A percentile compares a stretch with the other conserved stretches of the same genome.
phyloP scores from a whole-genome alignment of 495 filamentous ascomycete genomes.

The Neurospora sp. region DNA sequence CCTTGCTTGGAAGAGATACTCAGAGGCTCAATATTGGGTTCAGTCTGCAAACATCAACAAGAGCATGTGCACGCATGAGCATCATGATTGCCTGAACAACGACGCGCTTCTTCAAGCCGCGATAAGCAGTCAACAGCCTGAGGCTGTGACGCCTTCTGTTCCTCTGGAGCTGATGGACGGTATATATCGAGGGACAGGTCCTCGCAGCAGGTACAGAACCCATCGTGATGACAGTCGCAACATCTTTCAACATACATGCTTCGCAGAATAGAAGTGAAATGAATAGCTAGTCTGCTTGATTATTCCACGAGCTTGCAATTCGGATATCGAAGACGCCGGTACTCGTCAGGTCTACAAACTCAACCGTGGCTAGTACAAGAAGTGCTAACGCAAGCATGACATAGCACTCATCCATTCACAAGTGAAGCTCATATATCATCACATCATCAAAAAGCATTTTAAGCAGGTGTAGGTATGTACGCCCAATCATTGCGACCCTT shows the following conservation, averaged over 20 bases:
- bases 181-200: background rate
- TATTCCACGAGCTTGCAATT: background rate
- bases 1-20: background rate
- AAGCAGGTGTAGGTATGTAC: conserved; percentile 26
- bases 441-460: background rate
- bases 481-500: conserved; percentile 47
- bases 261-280: background rate
- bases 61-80: background rate
- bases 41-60: background rate
- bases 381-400: too few relatives aligned
- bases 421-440: background rate
- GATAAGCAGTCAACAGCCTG: background rate
- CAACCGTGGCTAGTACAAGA: too few relatives aligned
- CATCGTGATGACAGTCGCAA: background rate
- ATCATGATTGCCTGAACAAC: background rate
- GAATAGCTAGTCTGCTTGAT: background rate
- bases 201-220: background rate
- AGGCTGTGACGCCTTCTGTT: background rate
- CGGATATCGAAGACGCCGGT: background rate
- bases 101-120: background rate
- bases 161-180: background rate
- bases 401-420: background rate
- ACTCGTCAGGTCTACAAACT: background rate
- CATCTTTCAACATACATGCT: background rate
- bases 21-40: background rate